Percentiles rank a stretch among this genome's conserved stretches.
Conservation (phyloP, 345 rosid species). For the Pistacia atlantica region DNA sequence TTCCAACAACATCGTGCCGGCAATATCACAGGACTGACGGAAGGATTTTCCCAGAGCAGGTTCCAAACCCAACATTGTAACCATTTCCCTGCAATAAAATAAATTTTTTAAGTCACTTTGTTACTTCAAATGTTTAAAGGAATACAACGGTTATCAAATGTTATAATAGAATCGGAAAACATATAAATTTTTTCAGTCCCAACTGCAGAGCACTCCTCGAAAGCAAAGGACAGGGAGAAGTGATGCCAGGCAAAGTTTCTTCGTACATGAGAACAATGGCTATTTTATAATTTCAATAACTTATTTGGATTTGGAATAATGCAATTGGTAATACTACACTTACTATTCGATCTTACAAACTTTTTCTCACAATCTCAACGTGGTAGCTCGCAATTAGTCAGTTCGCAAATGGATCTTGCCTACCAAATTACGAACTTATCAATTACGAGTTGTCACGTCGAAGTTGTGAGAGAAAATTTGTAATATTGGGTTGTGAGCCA, state of each 20-base stretch:
- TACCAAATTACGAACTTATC: too few species aligned
- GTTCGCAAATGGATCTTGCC: too few species aligned
- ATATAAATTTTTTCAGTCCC: background rate
- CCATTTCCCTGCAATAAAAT: slow-evolving; percentile 76
- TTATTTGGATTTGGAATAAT: too few species aligned
- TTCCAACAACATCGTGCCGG: background rate
- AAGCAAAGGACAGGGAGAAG: background rate
- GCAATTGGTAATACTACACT: too few species aligned
- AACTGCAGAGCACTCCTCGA: too few species aligned
- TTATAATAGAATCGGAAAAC: too few species aligned
- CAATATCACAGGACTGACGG: slow-evolving; percentile 48
- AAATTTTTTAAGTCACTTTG: background rate
- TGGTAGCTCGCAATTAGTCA: too few species aligned
- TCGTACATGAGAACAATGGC: background rate
- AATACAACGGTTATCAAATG: background rate
- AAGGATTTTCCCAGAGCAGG: slow-evolving; percentile 77
- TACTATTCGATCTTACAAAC: too few species aligned
- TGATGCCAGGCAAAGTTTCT: background rate
- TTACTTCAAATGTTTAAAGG: background rate
- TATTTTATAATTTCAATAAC: background rate
- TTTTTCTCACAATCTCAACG: too few species aligned
- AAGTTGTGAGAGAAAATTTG: too few species aligned
- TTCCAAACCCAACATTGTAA: slow-evolving; percentile 87
- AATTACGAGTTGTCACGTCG: too few species aligned
- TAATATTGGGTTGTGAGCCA: too few species aligned